phyloP scores from a whole-genome alignment of 768 basidiomycete genomes.

The Hygrophorus pudorinus region DNA sequence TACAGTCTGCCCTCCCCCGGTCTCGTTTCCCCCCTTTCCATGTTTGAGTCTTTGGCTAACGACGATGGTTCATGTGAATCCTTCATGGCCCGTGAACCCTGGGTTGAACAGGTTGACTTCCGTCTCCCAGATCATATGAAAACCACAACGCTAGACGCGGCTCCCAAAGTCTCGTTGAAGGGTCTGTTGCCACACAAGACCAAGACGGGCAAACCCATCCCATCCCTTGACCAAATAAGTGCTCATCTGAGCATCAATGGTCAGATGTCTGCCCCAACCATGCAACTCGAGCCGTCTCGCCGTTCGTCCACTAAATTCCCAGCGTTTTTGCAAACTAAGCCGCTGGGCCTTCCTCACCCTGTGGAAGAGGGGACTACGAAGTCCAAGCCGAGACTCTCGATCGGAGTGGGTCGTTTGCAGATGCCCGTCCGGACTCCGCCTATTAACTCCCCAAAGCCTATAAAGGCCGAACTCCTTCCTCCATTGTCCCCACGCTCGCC shows the following conservation, averaged over 20 bases:
- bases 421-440: slow-evolving; percentile 25
- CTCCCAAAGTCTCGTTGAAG: not conserved
- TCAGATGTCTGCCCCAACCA: slow-evolving; percentile 18
- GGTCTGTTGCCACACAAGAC: slow-evolving; percentile 6
- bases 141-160: slow-evolving; percentile 1
- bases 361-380: not conserved
- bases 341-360: slow-evolving; percentile 3
- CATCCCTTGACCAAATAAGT: slow-evolving; percentile 71
- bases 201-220: slow-evolving; percentile 25
- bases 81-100: slow-evolving; percentile 26
- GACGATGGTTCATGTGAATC: slow-evolving; percentile 21
- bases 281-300: slow-evolving; percentile 11
- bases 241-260: slow-evolving; percentile 43
- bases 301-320: slow-evolving; percentile 10
- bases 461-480: slow-evolving; percentile 19
- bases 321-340: slow-evolving; percentile 13
- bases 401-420: slow-evolving; percentile 32
- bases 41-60: slow-evolving; percentile 39
- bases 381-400: slow-evolving; percentile 15
- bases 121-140: slow-evolving; percentile 24
- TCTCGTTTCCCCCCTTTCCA: slow-evolving; percentile 49
- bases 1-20: slow-evolving; percentile 62
- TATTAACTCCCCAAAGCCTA: slow-evolving; percentile 13
- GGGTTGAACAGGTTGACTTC: slow-evolving; percentile 65
- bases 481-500: slow-evolving; percentile 28